Evolutionary conservation across 257 asterid genomes (phyloP).

Genomic region (Nicotiana obtusifolia): DNA sequence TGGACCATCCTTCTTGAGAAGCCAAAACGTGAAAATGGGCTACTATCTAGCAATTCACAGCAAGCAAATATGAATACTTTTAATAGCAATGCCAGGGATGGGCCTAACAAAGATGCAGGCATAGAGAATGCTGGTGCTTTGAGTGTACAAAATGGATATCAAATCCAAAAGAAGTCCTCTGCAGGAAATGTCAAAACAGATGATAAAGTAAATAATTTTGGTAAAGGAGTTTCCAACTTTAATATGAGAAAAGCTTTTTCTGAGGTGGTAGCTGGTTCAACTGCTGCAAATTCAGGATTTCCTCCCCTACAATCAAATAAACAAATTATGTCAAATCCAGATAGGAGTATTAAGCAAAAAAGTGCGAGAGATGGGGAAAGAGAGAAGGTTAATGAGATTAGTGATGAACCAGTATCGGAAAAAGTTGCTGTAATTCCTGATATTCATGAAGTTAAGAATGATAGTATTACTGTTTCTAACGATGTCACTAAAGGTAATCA

Average conservation of each 20-base stretch:
- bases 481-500: constrained; percentile 26
- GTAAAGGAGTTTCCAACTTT: constrained; percentile 44
- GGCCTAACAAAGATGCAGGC: constrained; percentile 25
- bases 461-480: constrained; percentile 23
- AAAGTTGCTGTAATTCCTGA: constrained; percentile 26
- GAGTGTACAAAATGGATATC: constrained; percentile 35
- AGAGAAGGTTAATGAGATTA: constrained; percentile 34
- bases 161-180: constrained; percentile 27
- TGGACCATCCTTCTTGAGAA: constrained; percentile 65
- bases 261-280: constrained; percentile 91
- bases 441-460: constrained; percentile 22
- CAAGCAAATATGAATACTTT: constrained; percentile 26
- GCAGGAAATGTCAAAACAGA: constrained; percentile 33
- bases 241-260: constrained; percentile 78
- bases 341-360: constrained; percentile 41
- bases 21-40: constrained; percentile 24
- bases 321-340: constrained; percentile 40
- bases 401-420: constrained; percentile 34
- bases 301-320: constrained; percentile 74
- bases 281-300: constrained; percentile 54
- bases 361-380: constrained; percentile 23
- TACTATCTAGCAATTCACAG: constrained; percentile 27
- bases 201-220: constrained; percentile 27
- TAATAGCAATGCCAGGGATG: constrained; percentile 27
- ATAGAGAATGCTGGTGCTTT: constrained; percentile 31